phyloP scores from a whole-genome alignment of 768 basidiomycete species.

The Pulveroboletus sp. region DNA sequence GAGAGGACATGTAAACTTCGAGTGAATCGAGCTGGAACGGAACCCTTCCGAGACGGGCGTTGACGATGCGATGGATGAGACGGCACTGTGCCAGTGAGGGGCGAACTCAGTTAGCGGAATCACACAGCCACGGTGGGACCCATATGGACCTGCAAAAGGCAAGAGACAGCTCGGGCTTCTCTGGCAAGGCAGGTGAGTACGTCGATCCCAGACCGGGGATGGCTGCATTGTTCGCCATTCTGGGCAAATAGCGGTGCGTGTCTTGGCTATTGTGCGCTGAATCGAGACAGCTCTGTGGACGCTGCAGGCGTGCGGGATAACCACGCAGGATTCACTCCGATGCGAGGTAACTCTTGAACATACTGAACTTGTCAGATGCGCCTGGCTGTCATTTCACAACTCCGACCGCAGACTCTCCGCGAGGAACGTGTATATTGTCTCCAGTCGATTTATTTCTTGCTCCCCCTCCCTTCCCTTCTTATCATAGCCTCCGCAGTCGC shows the following conservation, averaged over 20 bases:
- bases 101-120: background rate
- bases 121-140: slow-evolving; percentile 39
- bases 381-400: slow-evolving; percentile 25
- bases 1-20: background rate
- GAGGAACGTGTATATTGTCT: slow-evolving; percentile 23
- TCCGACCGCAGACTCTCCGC: slow-evolving; percentile 31
- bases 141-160: slow-evolving; percentile 39
- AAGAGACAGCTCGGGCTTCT: slow-evolving; percentile 11
- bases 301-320: no score
- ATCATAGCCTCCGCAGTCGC: slow-evolving; percentile 29
- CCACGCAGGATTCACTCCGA: no score
- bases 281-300: slow-evolving; percentile 9
- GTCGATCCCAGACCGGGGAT: slow-evolving; percentile 16
- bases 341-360: background rate
- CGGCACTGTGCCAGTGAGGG: background rate
- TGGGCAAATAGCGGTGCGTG: slow-evolving; percentile 18
- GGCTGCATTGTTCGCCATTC: slow-evolving; percentile 28
- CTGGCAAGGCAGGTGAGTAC: background rate
- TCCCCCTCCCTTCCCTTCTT: slow-evolving; percentile 18
- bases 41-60: background rate
- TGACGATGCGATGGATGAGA: background rate
- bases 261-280: slow-evolving; percentile 23
- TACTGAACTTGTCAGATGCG: slow-evolving; percentile 18
- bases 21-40: background rate
- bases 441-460: slow-evolving; percentile 25